Evolutionary conservation across 345 rosid species (phyloP).

Genomic region (Anastatica hierochuntica): DNA sequence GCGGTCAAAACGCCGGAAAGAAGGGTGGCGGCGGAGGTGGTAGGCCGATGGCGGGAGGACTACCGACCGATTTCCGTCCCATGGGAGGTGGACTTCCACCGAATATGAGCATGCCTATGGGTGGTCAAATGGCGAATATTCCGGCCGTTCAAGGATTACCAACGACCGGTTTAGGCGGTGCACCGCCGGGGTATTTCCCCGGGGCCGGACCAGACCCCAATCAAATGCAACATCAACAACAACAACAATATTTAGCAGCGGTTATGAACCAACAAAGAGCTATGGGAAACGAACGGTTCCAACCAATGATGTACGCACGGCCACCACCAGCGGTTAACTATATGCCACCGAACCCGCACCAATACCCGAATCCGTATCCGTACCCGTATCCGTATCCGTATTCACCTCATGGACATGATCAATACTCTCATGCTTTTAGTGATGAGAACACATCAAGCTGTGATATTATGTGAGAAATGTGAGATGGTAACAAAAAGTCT

Average conservation of each 20-base stretch:
- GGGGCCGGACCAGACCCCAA: conserved; percentile 63
- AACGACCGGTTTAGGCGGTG: conserved; percentile 35
- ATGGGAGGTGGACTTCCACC: conserved; percentile 38
- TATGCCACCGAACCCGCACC: conserved; percentile 44
- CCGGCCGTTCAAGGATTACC: conserved; percentile 88
- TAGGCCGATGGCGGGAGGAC: conserved; percentile 16
- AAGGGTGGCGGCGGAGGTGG: conserved; percentile 25
- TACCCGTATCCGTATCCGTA: conserved; percentile 31
- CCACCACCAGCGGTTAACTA: conserved; percentile 83
- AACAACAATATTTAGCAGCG: conserved; percentile 52
- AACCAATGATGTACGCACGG: conserved; percentile 83
- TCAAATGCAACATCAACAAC: conserved; percentile 52
- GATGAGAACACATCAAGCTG: conserved; percentile 92
- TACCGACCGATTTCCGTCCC: conserved; percentile 12
- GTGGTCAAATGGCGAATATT: conserved; percentile 32
- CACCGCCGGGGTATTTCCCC: conserved; percentile 46
- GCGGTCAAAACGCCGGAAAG: conserved; percentile 19
- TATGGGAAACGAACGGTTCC: conserved; percentile 70
- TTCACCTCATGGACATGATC: conserved; percentile 22
- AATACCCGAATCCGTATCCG: conserved; percentile 37
- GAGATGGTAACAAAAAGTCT: background rate
- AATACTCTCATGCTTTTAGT: conserved; percentile 51
- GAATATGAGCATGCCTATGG: conserved; percentile 33
- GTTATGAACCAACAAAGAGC: conserved; percentile 89
- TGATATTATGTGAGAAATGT: conserved; percentile 63